Percentiles rank a stretch among this genome's conserved stretches.
Conservation (phyloP, 768 basidiomycete species). For the Boletus rubescentipes region DNA sequence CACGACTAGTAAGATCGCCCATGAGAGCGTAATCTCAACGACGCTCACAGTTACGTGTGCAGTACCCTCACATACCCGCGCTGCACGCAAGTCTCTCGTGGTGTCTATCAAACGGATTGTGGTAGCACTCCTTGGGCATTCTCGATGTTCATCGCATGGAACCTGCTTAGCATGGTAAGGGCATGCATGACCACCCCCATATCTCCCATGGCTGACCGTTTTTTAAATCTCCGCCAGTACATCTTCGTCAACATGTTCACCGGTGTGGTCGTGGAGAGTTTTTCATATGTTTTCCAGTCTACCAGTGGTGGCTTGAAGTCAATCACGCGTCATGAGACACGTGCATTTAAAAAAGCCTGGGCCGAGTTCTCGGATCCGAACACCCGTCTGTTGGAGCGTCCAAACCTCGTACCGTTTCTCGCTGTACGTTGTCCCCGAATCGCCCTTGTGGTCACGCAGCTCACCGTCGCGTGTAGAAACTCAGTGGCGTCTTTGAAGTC, state of each 20-base stretch:
- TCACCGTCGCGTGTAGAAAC: conserved; percentile 47
- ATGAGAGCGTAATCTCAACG: neutral
- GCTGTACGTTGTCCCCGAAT: conserved; percentile 49
- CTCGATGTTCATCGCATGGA: conserved; percentile 91
- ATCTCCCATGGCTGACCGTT: neutral
- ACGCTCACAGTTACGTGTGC: neutral
- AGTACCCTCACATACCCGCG: conserved; percentile 78
- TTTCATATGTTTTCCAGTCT: conserved; percentile 92
- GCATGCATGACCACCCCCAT: conserved; percentile 14
- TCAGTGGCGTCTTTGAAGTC: conserved; percentile 87
- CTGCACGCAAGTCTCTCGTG: conserved; percentile 58
- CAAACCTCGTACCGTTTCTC: conserved; percentile 76
- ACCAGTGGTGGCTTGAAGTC: conserved; percentile 71
- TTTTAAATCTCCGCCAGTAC: conserved; percentile 55
- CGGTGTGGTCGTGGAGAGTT: conserved; percentile 94
- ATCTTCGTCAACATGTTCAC: conserved; percentile 97
- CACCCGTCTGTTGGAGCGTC: conserved; percentile 74
- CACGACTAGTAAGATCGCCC: conserved; percentile 72
- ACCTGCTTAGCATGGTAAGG: conserved; percentile 86
- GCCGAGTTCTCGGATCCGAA: conserved; percentile 75
- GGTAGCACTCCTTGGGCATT: conserved; percentile 84
- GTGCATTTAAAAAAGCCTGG: conserved; percentile 94
- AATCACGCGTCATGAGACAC: conserved; percentile 88
- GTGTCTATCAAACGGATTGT: conserved; percentile 74
- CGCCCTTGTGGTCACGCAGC: neutral